Base-by-base conservation (phyloP, 1,284 basidiomycete species). In the Apiotrichum sp. region DNA sequence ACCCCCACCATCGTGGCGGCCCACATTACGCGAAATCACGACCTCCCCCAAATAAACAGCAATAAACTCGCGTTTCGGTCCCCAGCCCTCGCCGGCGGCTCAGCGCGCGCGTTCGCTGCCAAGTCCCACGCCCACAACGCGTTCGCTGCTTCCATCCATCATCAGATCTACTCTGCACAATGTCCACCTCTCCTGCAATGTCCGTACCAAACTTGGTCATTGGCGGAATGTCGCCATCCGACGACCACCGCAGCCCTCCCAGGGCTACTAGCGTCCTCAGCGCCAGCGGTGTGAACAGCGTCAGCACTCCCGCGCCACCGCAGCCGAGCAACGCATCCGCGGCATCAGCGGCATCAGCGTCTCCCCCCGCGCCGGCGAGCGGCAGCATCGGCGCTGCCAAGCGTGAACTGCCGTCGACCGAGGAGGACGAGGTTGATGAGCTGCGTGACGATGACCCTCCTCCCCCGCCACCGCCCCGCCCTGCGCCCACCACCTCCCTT, bases 151-250 rank as follows among this genome's bases (percentile, higher is more conserved):
- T 31, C 16, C 43, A 22, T 44, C 22, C 16, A 44, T 22, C 22
- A 6, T 9, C 31, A n/a, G n/a, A 7, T 38, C 8, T 7, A 8
- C 36, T 7, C 36, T 38, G 22, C 43, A 31, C 67, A 86, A 58
- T 58, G 57, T 58, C 57, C 8, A 45, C 50, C 36, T 52, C 58
- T 43, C 52, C 58, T 2, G 43, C 52, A 36, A 57, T 61, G 56
- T 58, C 59, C 41, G 54, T 61, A 10, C 56, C 59, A 32, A 47
- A 54, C 39, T 45, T 61, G 14, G 54, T 58, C 10, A 56, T 58
- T 35, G 56, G 56, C 33, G 53, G 57, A 34, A 56, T 6, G 10
- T 10, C 10, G 10, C 10, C 10, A 41, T 38, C 36, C 36, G 10
- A 41, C 10, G 40, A 61, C 48, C 41, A 41, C 32, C 47, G 16